Evolutionary conservation across 306 rosid species (phyloP), one percentile per base, ranked within the genome.

Genomic region (Cicer pinnatifidum): DNA sequence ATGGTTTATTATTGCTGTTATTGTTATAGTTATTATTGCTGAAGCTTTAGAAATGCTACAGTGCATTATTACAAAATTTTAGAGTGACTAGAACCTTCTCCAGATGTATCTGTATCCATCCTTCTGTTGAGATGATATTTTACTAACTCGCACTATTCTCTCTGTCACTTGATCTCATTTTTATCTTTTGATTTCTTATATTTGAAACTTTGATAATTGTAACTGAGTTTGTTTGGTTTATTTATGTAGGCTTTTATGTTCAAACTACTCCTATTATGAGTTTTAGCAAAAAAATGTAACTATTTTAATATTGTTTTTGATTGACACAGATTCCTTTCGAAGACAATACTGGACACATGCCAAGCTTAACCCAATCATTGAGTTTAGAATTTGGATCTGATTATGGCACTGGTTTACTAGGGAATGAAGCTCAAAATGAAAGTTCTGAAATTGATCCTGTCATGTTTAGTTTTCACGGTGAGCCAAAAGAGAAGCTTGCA

Each of bases 251-350:
- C 56, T 66, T 11, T 11, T 28, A 33, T 59, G 11, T 59, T 72
- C 61, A 50, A 56, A 57, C 39, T 28, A 51, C 17, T 10, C 46
- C 39, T 67, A 12, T 72, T 65, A 7, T 46, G 20, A 50, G 78
- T 35, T 57, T 69, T 73, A 37, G 64, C 77, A 37, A 19, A 46
- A 46, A 45, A 46, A 11, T 75, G 0, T 59, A 50, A 54, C 75
- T 71, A 63, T 77, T 47, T 79, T 78, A 20, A 41, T 66, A 61
- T 75, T 77, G 54, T 72, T 74, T 2, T 68, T 65, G 41, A 59
- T 71, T 58, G 45, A 52, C 80, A 53, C 87, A 92, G 97, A 73
- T 82, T 80, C 80, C 93, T 62, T 75, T 81, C 40, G 97, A 75
- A 39, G 92, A 85, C 79, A 77, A 73, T 73, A 69, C 82, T 53